Evolutionary conservation across 2,329 filamentous ascomycete species (phyloP), one percentile per base, ranked within the genome.

Genomic region (Ophiostoma fasciatum): DNA sequence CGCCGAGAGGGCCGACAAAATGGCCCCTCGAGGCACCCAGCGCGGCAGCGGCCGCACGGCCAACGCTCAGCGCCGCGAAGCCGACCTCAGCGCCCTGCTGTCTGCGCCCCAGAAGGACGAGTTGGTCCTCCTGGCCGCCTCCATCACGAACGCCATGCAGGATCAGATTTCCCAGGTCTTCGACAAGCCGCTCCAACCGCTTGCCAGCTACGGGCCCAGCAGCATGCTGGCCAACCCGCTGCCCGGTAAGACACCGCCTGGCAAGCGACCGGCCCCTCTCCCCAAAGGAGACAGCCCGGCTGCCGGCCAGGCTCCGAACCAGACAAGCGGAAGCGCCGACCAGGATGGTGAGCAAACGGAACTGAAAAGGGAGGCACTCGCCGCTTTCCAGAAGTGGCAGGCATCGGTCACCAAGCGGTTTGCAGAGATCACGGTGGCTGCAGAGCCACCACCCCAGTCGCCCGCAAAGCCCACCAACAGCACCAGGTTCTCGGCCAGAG

Each of bases 301-400:
- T 23, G 21, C 15, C 7, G 25, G 17, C 7, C 17, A 15, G 12
- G 9, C 7, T 3, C 12, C 7, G 14, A n/a, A n/a, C n/a, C n/a
- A n/a, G n/a, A n/a, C n/a, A n/a, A n/a, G n/a, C n/a, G n/a, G n/a
- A n/a, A n/a, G n/a, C n/a, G n/a, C n/a, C n/a, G n/a, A n/a, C n/a
- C n/a, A n/a, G n/a, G n/a, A n/a, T n/a, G n/a, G n/a, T n/a, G n/a
- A n/a, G n/a, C 58, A 62, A 37, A 59, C 55, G 23, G 77, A 82
- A 47, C 57, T 85, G 47, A 85, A 76, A 59, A 74, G 70, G 43
- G 75, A 79, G 36, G 68, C 76, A 2, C 52, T 92, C 5, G 59
- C 66, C 7, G 75, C 78, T 51, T 93, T 88, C 51, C 74, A 80
- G 39, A 78, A 83, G 44, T 96, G 88, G 88, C 72, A 82, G 48